Evolutionary conservation across 116 monocot species (phyloP).

Genomic region (Posidonia oceanica): DNA sequence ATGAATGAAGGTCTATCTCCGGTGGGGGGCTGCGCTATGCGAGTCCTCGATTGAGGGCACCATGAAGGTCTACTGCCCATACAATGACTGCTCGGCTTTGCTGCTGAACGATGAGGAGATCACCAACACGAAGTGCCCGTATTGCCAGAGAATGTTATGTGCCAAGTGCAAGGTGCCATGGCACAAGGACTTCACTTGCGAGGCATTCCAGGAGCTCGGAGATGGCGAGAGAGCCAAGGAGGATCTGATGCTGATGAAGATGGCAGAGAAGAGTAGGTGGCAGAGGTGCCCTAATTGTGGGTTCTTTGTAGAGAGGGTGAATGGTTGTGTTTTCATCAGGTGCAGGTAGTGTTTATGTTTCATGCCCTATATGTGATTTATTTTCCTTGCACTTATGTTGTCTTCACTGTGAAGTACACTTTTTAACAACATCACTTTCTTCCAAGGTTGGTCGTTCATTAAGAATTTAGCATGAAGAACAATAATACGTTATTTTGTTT

Average conservation of each 20-base stretch:
- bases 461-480: too few species aligned
- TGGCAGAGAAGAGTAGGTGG: constrained; percentile 29
- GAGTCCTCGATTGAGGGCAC: constrained; percentile 14
- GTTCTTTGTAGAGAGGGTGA: constrained; percentile 21
- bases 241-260: constrained; percentile 17
- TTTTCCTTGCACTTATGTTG: too few species aligned
- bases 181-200: constrained; percentile 20
- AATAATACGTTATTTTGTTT: too few species aligned
- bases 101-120: constrained; percentile 13
- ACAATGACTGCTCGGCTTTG: constrained; percentile 23
- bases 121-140: constrained; percentile 18
- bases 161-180: constrained; percentile 25
- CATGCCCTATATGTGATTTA: too few species aligned
- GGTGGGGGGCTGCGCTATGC: constrained; percentile 34
- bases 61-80: constrained; percentile 26
- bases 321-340: constrained; percentile 17
- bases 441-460: too few species aligned
- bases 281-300: constrained; percentile 45
- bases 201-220: constrained; percentile 13
- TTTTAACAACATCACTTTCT: too few species aligned
- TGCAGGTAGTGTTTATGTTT: constrained; percentile 34
- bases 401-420: too few species aligned
- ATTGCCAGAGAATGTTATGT: constrained; percentile 30
- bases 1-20: constrained; percentile 14
- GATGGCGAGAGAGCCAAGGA: constrained; percentile 8